Evolutionary conservation across 2,329 filamentous ascomycete species (phyloP), one percentile per base, ranked within the genome.

Genomic region (Incumbomyces delicatus): DNA sequence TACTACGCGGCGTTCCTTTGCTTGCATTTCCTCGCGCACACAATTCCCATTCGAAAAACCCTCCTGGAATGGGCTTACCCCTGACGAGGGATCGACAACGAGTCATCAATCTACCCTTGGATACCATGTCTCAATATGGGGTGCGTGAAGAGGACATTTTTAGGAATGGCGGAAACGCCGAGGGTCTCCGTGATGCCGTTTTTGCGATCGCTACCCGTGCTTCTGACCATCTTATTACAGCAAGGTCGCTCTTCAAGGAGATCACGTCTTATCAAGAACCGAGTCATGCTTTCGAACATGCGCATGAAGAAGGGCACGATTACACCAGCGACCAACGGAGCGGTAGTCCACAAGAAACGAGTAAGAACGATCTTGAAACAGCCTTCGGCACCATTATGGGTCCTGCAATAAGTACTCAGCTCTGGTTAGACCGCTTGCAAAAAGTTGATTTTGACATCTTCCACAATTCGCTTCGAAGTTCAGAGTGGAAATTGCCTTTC

Each of bases 181-280:
- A 79, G 0, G 89, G 89, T 0, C 72, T 96, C 14, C 81, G 85
- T 50, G 90, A 98, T 64, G 90, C 89, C 2, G 80, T 96, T 1
- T 98, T 96, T 65, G 76, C 80, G 3, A 87, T 98, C 12, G 92
- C 92, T 0, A 98, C 92, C 0, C 78, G 90, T 32, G 92, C 92
- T 6, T 94, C 94, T 60, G 92, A 98, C 62, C 92, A 98, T 65
- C 72, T 98, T 30, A 94, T 95, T 56, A 96, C 90, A 0, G 90
- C 85, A 1, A 75, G 88, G 49, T 87, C 95, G 63, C 95, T 98
- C 88, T 66, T 96, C 50, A 82, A 80, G 59, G 87, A 85, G 58
- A 68, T 95, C 16, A 78, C 78, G 45, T 80, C 79, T 3, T 87
- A 88, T 1, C 68, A 83, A 56, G 81, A 80, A 41, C 78, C 86